phyloP scores from a whole-genome alignment of 1,284 basidiomycete species.

The Coniophora puteana region DNA sequence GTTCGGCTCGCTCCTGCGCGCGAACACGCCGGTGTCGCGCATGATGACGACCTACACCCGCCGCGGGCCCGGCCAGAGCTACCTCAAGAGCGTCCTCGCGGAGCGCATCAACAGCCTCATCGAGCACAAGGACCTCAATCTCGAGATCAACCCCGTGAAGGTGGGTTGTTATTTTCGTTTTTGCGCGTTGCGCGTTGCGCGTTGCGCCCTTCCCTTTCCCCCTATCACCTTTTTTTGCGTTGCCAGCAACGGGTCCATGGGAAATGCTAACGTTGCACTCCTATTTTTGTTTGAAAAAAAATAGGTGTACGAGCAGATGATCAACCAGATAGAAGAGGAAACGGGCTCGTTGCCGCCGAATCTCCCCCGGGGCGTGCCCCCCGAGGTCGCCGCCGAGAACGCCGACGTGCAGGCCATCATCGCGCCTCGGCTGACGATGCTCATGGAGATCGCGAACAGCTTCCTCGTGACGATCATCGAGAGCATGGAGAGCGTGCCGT shows the following conservation, averaged over 20 bases:
- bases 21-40: slow-evolving; percentile 97
- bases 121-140: slow-evolving; percentile 96
- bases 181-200: no score
- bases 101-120: slow-evolving; percentile 98
- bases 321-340: slow-evolving; percentile 96
- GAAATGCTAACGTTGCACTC: not conserved
- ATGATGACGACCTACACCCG: slow-evolving; percentile 99
- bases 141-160: slow-evolving; percentile 98
- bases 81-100: slow-evolving; percentile 94
- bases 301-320: slow-evolving; percentile 97
- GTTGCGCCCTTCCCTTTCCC: slow-evolving; percentile 3
- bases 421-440: slow-evolving; percentile 92
- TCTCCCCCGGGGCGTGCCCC: slow-evolving; percentile 87
- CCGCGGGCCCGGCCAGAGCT: slow-evolving; percentile 95
- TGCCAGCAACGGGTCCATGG: not conserved
- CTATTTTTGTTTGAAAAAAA: not conserved
- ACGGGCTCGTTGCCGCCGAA: slow-evolving; percentile 88
- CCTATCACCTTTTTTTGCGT: not conserved
- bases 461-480: slow-evolving; percentile 98
- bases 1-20: slow-evolving; percentile 94
- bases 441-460: slow-evolving; percentile 98
- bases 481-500: slow-evolving; percentile 95
- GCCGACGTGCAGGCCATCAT: slow-evolving; percentile 97
- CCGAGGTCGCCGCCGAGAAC: slow-evolving; percentile 92
- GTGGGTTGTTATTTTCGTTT: slow-evolving; percentile 38